Conservation (phyloP, 345 rosid genomes). For the Dipteronia dyeriana region DNA sequence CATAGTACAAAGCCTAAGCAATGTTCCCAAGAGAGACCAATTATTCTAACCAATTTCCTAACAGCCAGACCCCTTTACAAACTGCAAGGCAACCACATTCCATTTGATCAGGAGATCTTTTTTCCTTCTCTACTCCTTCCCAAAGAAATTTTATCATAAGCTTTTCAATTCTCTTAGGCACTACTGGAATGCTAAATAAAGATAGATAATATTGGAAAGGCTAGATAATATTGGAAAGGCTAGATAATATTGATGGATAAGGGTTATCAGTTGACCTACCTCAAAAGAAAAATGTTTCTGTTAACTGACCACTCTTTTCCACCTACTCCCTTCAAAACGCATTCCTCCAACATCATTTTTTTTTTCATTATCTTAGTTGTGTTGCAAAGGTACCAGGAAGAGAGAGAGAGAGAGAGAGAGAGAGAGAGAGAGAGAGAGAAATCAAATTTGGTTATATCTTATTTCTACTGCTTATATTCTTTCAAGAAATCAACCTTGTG, state of each 20-base stretch:
- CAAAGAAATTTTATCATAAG: not conserved
- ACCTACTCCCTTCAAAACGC: not conserved
- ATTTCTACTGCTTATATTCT: not conserved
- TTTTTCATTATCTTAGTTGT: not conserved
- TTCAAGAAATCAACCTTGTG: not conserved
- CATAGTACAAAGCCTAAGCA: too few relatives aligned
- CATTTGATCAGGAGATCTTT: not conserved
- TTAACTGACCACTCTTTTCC: not conserved
- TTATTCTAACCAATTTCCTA: not conserved
- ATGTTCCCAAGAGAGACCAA: not conserved
- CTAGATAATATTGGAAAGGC: not conserved
- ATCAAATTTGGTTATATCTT: not conserved
- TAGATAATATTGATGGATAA: not conserved
- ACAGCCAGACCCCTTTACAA: too few relatives aligned
- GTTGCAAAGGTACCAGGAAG: not conserved
- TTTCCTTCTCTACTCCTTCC: not conserved
- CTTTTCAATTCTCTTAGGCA: not conserved
- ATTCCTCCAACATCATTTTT: not conserved
- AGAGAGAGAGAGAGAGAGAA: not conserved
- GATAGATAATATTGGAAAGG: not conserved
- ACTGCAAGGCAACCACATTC: not conserved
- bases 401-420: too few relatives aligned
- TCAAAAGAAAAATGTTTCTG: not conserved
- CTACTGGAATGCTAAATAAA: not conserved
- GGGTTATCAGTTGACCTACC: not conserved